These are phyloP conservation scores for Dunaliella salina DNA, from an alignment of 163 green algal genomes.

Conservation along the genomic window DNA sequence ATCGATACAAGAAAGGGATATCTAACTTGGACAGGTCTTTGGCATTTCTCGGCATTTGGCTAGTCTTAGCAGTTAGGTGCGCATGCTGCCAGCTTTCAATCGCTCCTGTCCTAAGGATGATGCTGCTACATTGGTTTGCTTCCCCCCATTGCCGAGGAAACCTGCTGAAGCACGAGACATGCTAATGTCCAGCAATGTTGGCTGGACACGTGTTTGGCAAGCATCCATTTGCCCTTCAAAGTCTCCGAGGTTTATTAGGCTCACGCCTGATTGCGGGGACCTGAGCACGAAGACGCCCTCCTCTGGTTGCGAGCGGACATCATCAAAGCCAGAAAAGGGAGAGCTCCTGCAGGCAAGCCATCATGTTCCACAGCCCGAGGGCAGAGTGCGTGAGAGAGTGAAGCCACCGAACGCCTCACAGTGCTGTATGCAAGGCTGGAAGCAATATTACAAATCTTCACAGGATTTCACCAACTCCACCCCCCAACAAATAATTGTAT, in stretches of 20 bases:
- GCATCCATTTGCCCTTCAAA: constrained; percentile 37
- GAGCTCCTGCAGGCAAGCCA: constrained; percentile 15
- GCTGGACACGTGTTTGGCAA: neutral
- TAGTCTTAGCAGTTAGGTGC: neutral
- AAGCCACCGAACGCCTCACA: too few relatives aligned
- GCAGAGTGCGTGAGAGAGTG: too few relatives aligned
- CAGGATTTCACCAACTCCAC: too few relatives aligned
- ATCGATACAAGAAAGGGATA: neutral
- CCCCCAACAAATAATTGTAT: too few relatives aligned
- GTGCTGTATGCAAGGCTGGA: too few relatives aligned
- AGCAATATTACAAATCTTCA: too few relatives aligned
- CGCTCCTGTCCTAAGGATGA: neutral
- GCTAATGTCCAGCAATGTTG: neutral
- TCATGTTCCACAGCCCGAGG: too few relatives aligned
- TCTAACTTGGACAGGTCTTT: neutral
- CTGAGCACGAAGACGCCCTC: constrained; percentile 32
- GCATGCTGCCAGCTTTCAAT: neutral
- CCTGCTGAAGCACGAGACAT: neutral
- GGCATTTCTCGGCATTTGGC: too few relatives aligned
- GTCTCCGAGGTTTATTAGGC: constrained; percentile 56
- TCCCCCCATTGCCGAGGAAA: neutral
- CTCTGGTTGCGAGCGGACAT: constrained; percentile 34
- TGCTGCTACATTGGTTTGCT: neutral
- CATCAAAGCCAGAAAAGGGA: constrained; percentile 58
- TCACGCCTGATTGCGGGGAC: constrained; percentile 49